These are phyloP conservation scores for Leucosporidium scottii DNA, from an alignment of 768 basidiomycete species.

Conservation along the genomic window DNA sequence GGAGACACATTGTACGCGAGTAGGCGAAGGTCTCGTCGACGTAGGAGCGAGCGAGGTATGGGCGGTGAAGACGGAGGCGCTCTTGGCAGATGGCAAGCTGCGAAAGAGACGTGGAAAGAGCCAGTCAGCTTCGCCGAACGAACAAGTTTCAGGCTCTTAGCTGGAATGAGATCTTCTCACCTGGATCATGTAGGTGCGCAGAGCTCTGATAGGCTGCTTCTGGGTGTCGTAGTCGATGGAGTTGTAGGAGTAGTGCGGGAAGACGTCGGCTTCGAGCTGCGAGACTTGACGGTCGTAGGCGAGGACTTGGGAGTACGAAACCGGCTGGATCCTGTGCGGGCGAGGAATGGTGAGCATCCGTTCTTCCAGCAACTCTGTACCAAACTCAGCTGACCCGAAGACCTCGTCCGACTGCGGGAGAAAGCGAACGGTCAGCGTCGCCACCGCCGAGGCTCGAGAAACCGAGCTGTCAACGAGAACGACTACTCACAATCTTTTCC, in stretches of 20 bases:
- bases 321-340: not conserved
- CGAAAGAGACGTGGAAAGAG: too few species aligned
- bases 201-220: not conserved
- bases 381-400: not conserved
- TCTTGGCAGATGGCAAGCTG: slow-evolving; percentile 6
- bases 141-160: too few species aligned
- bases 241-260: not conserved
- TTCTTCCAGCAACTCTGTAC: too few species aligned
- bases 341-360: not conserved
- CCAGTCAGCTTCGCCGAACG: not conserved
- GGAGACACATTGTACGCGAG: not conserved
- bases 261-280: not conserved
- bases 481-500: not conserved
- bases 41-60: slow-evolving; percentile 4
- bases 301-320: not conserved
- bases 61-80: slow-evolving; percentile 8
- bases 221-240: too few species aligned
- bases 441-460: too few species aligned
- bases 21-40: not conserved
- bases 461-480: not conserved
- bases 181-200: not conserved
- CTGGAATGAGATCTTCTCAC: too few species aligned
- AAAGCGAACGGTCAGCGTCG: not conserved
- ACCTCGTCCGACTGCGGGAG: slow-evolving; percentile 3
- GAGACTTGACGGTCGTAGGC: not conserved